Conservation (phyloP, 2,329 filamentous ascomycete species). For the Remersonia thermophila region DNA sequence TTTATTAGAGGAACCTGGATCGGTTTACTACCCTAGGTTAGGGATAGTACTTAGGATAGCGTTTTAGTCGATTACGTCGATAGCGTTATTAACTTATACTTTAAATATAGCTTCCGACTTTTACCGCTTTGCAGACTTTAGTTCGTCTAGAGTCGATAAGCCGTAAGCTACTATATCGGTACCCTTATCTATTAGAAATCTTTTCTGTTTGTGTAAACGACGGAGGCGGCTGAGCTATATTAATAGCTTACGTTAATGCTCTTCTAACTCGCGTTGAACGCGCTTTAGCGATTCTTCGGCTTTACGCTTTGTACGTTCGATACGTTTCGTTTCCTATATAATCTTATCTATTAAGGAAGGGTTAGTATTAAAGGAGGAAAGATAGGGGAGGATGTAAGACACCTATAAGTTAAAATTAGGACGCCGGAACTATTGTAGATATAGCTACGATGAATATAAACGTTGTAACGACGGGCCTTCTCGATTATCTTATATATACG, state of each 20-base stretch:
- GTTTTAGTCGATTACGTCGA: neutral
- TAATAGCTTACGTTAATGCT: neutral
- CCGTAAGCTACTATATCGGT: neutral
- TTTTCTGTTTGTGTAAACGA: neutral
- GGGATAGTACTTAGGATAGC: neutral
- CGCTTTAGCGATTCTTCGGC: neutral
- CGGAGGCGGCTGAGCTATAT: neutral
- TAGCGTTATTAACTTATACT: neutral
- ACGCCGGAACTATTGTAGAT: neutral
- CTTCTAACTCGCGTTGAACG: too few relatives aligned
- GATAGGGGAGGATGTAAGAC: too few relatives aligned
- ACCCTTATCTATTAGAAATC: neutral
- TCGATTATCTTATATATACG: neutral
- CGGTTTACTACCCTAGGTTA: neutral
- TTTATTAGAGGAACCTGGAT: conserved; percentile 3
- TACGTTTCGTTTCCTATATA: neutral
- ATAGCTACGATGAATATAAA: neutral
- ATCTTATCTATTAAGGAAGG: neutral
- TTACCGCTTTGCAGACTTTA: neutral
- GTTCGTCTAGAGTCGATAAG: neutral
- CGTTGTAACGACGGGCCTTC: neutral
- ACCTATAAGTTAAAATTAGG: neutral
- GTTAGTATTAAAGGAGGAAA: neutral
- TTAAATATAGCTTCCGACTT: neutral
- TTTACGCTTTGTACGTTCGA: neutral